A percentile compares a stretch with the other conserved stretches of the same genome.
Conservation (phyloP, 331 rosid genomes). For the Telfairia occidentalis region DNA sequence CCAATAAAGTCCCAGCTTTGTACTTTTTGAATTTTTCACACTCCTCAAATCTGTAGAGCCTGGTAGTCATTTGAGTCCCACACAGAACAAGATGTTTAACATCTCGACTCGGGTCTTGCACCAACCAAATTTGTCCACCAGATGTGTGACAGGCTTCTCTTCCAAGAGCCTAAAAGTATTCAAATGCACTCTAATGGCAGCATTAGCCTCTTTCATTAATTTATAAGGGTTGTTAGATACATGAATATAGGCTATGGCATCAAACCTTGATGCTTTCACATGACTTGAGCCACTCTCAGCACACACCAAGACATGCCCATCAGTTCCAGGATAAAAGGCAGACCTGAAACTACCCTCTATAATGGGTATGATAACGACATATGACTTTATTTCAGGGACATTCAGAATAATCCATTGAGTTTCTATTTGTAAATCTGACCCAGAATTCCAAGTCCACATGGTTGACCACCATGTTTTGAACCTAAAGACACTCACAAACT, state of each 20-base stretch:
- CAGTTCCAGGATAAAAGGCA: slow-evolving; percentile 56
- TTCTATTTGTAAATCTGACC: slow-evolving; percentile 75
- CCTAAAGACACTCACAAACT: slow-evolving; percentile 63
- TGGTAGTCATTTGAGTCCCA: slow-evolving; percentile 65
- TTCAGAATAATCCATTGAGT: slow-evolving; percentile 72
- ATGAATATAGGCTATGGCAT: slow-evolving; percentile 53
- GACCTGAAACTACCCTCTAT: slow-evolving; percentile 63
- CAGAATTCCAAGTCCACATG: slow-evolving; percentile 72
- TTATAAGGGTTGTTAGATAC: slow-evolving; percentile 61
- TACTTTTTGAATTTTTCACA: slow-evolving; percentile 56
- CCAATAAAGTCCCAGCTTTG: slow-evolving; percentile 38
- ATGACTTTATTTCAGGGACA: slow-evolving; percentile 57
- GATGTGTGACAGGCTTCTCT: slow-evolving; percentile 48
- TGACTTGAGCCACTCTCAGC: slow-evolving; percentile 70
- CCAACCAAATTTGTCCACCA: slow-evolving; percentile 78
- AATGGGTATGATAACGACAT: slow-evolving; percentile 47
- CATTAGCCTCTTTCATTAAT: slow-evolving; percentile 62
- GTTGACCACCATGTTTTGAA: slow-evolving; percentile 98
- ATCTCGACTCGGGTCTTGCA: slow-evolving; percentile 54
- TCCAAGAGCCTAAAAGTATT: slow-evolving; percentile 58
- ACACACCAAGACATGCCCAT: slow-evolving; percentile 42
- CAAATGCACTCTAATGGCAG: slow-evolving; percentile 61
- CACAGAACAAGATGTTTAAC: slow-evolving; percentile 49
- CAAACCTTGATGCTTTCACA: slow-evolving; percentile 38
- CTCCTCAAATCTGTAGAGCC: slow-evolving; percentile 60